phyloP scores from a whole-genome alignment of 768 basidiomycete species.

The Lyophyllum atratum region DNA sequence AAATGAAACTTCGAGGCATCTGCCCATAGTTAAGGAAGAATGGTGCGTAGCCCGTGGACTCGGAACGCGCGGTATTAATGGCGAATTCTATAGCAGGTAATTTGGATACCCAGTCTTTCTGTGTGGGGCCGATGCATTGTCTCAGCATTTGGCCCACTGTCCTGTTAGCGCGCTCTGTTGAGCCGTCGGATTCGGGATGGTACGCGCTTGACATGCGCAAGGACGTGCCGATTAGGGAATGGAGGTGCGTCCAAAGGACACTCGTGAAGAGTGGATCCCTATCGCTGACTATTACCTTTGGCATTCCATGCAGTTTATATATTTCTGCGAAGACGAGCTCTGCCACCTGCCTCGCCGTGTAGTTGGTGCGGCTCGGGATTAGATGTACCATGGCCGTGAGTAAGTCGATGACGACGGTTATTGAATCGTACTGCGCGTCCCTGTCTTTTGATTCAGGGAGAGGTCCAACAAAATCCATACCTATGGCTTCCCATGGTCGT shows the following conservation, averaged over 20 bases:
- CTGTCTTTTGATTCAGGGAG: slow-evolving; percentile 17
- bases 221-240: slow-evolving; percentile 17
- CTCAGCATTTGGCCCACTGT: slow-evolving; percentile 30
- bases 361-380: slow-evolving; percentile 12
- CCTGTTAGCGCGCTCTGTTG: slow-evolving; percentile 31
- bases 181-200: slow-evolving; percentile 20
- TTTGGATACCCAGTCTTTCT: slow-evolving; percentile 28
- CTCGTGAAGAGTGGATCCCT: slow-evolving; percentile 18
- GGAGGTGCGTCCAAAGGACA: slow-evolving; percentile 13
- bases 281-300: slow-evolving; percentile 20
- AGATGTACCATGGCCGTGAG: slow-evolving; percentile 19
- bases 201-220: slow-evolving; percentile 30
- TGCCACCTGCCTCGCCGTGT: slow-evolving; percentile 19
- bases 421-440: slow-evolving; percentile 21
- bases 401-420: slow-evolving; percentile 21
- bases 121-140: slow-evolving; percentile 20
- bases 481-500: slow-evolving; percentile 15
- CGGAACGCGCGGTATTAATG: slow-evolving; percentile 32
- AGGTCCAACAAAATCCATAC: slow-evolving; percentile 16
- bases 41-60: slow-evolving; percentile 35
- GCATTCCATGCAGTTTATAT: slow-evolving; percentile 32
- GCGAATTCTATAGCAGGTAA: slow-evolving; percentile 38
- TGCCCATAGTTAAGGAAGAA: slow-evolving; percentile 27
- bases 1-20: slow-evolving; percentile 20
- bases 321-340: slow-evolving; percentile 21